Evolutionary conservation across 768 basidiomycete species (phyloP), one percentile per base, ranked within the genome.

Genomic region (Macrolepiota fuliginosa): DNA sequence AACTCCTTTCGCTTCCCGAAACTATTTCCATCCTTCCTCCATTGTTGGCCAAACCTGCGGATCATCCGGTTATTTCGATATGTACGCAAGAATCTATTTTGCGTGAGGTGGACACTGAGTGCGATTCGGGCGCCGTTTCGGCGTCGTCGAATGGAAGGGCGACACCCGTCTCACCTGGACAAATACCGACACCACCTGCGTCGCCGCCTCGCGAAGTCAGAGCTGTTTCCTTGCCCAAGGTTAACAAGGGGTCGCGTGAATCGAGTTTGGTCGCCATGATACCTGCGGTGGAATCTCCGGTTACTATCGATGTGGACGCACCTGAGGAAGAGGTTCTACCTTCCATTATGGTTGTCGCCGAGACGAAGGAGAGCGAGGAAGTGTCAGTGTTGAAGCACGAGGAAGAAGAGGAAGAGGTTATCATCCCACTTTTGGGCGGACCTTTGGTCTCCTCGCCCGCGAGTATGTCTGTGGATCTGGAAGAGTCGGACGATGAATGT

Each of bases 131-230:
- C 12, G 13, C 54, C 24, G 49, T 29, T 2, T 35, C 19, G 4
- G 36, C 51, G n/a, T 54, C 60, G n/a, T 52, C 54, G 25, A 37
- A 9, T 17, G 57, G 40, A 24, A 55, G 55, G 12, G 52, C 56
- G 13, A 37, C 61, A n/a, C 58, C 54, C 10, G 32, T 64, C 54
- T 35, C 62, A 4, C 63, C 62, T 35, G 67, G 67, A 2, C 79
- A 81, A 58, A 79, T 71, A 12, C 79, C 79, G 7, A 81, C 79
- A 3, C 79, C 79, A 1, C 79, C 79, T 1, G 78, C 76, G 4
- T 81, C 79, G 9, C 79, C 79, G 0, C 78, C 74, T 7, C 66
- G 69, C 17, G 58, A 63, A 36, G 52, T 36, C 0, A 56, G 45
- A 11, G 9, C 52, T 13, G 29, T 56, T 42, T 47, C 47, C 62